phyloP scores from a whole-genome alignment of 768 basidiomycete genomes.

The Tricholoma bakamatsutake region DNA sequence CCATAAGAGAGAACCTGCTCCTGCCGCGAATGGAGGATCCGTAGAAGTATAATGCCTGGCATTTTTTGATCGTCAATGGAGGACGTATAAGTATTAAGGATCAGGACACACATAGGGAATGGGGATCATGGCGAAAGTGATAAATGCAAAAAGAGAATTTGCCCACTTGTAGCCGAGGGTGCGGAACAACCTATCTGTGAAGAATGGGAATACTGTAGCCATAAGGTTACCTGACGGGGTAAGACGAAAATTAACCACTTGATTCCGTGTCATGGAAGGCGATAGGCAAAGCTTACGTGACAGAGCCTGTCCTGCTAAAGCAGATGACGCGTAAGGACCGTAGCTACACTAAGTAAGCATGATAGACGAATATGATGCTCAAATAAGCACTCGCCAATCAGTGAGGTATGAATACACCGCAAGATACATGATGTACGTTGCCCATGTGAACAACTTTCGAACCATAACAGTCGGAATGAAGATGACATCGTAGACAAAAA shows the following conservation, averaged over 20 bases:
- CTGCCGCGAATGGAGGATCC: constrained; percentile 33
- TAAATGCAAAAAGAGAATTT: constrained; percentile 46
- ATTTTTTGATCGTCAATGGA: background rate
- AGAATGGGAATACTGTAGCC: constrained; percentile 54
- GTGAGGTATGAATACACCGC: constrained; percentile 57
- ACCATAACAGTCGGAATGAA: constrained; percentile 3
- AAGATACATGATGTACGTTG: constrained; percentile 52
- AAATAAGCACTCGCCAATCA: constrained; percentile 41
- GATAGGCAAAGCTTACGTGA: constrained; percentile 36
- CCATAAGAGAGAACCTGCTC: constrained; percentile 36
- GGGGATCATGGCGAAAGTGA: constrained; percentile 47
- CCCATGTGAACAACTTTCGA: constrained; percentile 44
- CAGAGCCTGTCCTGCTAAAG: constrained; percentile 62
- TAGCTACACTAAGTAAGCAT: constrained; percentile 28
- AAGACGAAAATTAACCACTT: too few relatives aligned
- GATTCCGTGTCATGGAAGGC: too few relatives aligned
- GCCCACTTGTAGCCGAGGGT: constrained; percentile 55
- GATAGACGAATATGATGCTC: background rate
- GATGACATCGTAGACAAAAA: background rate
- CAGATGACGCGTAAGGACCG: constrained; percentile 61
- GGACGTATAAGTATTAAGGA: background rate
- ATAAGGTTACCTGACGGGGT: constrained; percentile 47
- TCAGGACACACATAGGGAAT: constrained; percentile 47
- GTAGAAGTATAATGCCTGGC: constrained; percentile 37
- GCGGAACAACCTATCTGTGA: constrained; percentile 54